Evolutionary conservation across 345 rosid genomes (phyloP).

Genomic region (Capsella bursapastoris): DNA sequence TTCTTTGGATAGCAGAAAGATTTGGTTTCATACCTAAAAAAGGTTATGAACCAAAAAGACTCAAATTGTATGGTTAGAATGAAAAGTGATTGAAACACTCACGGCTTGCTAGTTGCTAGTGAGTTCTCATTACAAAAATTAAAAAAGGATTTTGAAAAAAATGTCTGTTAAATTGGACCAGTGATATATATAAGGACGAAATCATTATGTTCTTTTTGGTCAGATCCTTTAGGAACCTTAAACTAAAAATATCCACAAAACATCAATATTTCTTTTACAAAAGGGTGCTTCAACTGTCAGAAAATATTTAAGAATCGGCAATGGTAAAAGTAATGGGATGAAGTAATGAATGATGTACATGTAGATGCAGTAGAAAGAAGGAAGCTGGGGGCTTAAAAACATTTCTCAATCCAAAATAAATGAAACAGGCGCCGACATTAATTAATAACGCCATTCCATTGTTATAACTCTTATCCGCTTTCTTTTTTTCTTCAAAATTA

Average conservation of each 20-base stretch:
- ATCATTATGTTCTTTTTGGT: background rate
- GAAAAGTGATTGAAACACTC: background rate
- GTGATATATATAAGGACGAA: background rate
- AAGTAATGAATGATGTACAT: too few relatives aligned
- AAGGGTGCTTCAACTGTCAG: background rate
- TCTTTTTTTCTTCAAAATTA: background rate
- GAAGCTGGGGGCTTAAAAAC: background rate
- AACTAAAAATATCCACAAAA: too few relatives aligned
- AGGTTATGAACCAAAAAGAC: background rate
- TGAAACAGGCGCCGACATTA: conserved; percentile 46
- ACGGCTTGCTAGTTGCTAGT: background rate
- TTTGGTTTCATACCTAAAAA: background rate
- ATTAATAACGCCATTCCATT: conserved; percentile 16
- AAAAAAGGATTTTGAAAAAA: too few relatives aligned
- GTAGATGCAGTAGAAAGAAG: too few relatives aligned
- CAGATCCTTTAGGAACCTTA: background rate
- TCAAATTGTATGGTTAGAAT: background rate
- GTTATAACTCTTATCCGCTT: conserved; percentile 32
- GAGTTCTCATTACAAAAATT: background rate
- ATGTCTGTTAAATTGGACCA: background rate
- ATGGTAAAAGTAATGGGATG: background rate
- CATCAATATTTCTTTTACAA: too few relatives aligned
- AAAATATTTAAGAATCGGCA: background rate
- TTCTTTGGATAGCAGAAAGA: background rate
- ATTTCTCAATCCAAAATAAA: conserved; percentile 37